Evolutionary conservation across 768 basidiomycete genomes (phyloP).

Genomic region (Lentinus tigrinus): DNA sequence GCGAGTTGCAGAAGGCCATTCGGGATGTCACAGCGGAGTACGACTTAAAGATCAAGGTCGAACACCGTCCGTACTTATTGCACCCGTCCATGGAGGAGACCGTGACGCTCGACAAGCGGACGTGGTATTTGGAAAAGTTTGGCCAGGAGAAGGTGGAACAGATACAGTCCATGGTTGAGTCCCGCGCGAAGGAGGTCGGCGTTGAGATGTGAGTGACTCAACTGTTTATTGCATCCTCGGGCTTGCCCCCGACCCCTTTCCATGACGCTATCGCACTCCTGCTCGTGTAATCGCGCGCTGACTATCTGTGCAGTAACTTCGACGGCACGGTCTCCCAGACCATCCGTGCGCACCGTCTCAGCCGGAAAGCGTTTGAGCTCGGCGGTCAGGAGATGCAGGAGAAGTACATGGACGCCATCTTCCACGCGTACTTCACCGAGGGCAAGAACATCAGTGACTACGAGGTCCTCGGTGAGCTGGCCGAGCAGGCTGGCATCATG

Average conservation of each 20-base stretch:
- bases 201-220: slow-evolving; percentile 41
- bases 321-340: slow-evolving; percentile 64
- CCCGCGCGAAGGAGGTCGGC: slow-evolving; percentile 39
- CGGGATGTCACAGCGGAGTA: slow-evolving; percentile 24
- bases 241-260: not conserved
- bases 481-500: slow-evolving; percentile 57
- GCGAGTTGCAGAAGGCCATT: slow-evolving; percentile 39
- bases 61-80: slow-evolving; percentile 48
- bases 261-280: not conserved
- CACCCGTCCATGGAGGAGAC: slow-evolving; percentile 35
- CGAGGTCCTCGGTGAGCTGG: slow-evolving; percentile 56
- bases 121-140: slow-evolving; percentile 35
- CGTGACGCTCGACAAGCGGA: slow-evolving; percentile 27
- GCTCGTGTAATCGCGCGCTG: not conserved
- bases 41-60: slow-evolving; percentile 38
- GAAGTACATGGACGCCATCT: slow-evolving; percentile 54
- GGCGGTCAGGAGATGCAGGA: slow-evolving; percentile 64
- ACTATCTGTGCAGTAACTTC: slow-evolving; percentile 43
- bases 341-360: slow-evolving; percentile 68
- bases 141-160: slow-evolving; percentile 37
- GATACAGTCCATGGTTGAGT: slow-evolving; percentile 31
- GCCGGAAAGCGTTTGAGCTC: slow-evolving; percentile 62
- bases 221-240: not conserved
- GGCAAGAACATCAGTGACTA: slow-evolving; percentile 61
- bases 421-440: slow-evolving; percentile 66